phyloP scores from a whole-genome alignment of 805 yeast species.

The Yarrowia keelungensis region DNA sequence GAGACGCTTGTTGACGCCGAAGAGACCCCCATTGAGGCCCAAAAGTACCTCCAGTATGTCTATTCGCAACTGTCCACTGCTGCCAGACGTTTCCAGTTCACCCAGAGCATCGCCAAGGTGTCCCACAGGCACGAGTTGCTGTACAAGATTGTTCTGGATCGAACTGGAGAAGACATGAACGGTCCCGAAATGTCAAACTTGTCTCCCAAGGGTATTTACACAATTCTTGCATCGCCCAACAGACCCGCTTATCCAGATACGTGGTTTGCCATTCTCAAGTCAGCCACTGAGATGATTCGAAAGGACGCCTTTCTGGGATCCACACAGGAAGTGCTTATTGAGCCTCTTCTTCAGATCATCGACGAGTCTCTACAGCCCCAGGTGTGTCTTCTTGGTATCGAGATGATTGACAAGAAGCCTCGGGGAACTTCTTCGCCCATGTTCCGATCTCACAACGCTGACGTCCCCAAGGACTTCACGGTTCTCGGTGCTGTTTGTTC shows the following conservation, averaged over 20 bases:
- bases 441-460: conserved; percentile 1
- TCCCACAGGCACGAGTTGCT: background rate
- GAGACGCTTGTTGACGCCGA: conserved; percentile 12
- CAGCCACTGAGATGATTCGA: conserved; percentile 2
- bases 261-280: conserved; percentile 10
- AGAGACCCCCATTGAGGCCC: background rate
- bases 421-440: conserved; percentile 11
- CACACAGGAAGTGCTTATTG: conserved; percentile 26
- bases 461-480: conserved; percentile 7
- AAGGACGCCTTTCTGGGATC: conserved; percentile 25
- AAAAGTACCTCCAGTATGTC: background rate
- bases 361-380: conserved; percentile 1
- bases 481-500: conserved; percentile 3
- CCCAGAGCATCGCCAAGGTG: conserved; percentile 9
- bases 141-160: conserved; percentile 12
- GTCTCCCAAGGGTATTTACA: conserved; percentile 13
- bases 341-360: conserved; percentile 17
- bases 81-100: conserved; percentile 18
- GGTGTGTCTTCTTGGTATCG: conserved; percentile 14
- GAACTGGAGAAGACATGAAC: background rate
- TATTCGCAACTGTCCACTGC: background rate
- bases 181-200: conserved; percentile 9
- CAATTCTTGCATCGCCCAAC: conserved; percentile 9
- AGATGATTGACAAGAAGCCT: conserved; percentile 23
- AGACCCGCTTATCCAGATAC: background rate